Evolutionary conservation across 345 rosid species (phyloP), one percentile per base, ranked within the genome.

Genomic region (Adansonia digitata): DNA sequence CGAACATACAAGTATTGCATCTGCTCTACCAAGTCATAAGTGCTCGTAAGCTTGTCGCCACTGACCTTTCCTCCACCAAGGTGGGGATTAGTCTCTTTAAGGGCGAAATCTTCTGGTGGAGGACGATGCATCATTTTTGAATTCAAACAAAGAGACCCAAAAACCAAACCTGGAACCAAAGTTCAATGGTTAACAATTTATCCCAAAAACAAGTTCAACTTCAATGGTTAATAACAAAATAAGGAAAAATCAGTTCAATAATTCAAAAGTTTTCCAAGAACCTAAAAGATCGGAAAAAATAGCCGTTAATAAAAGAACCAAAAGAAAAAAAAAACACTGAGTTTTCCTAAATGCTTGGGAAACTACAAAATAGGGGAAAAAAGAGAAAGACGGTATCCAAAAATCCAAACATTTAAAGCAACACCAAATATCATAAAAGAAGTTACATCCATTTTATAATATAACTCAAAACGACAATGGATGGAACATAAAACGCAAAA

Each of bases 1-100:
- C 97, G 94, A 66, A 94, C 96, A 69, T 92, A 94, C 4, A 94
- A 92, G 79, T 94, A 94, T 42, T 92, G 92, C 97, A 94, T 92
- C 79, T 94, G 97, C 83, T 94, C 97, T 7, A 94, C 98, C 1
- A 94, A 92, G 79, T 92, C 98, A 90, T 90, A 94, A 35, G 97
- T 94, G 84, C 92, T 94, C 0, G 98, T 88, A 51, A 86, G 96
- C 83, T 89, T 94, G 81, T 94, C 93, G 0, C 97, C 95, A 9
- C 90, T 73, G 55, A 89, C 7, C 89, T 83, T 89, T 0, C 91
- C 90, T 0, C 98, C 92, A 37, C 97, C 98, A 9, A 94, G 92
- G 77, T 89, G 98, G 57, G 97, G 97, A 18, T 80, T 84, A 46
- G 97, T 94, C 91, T 94, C 94, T 87, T 77, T 94, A 63, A 94